Conservation (phyloP, 2,329 filamentous ascomycete species). For the Exophiala spinifera region DNA sequence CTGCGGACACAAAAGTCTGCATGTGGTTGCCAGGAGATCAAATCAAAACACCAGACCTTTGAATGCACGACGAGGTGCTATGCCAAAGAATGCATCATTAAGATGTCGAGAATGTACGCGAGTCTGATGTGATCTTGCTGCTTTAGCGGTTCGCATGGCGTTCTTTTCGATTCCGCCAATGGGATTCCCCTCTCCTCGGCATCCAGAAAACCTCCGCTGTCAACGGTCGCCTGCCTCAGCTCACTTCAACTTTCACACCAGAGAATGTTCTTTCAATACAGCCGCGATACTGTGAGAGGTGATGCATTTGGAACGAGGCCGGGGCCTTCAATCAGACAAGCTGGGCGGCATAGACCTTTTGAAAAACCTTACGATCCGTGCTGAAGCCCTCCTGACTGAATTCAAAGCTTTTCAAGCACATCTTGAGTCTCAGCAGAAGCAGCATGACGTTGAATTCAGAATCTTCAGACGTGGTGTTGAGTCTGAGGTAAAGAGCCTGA, state of each 20-base stretch:
- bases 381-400: conserved; percentile 41
- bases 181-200: conserved; percentile 14
- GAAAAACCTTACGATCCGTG: conserved; percentile 12
- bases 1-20: conserved; percentile 77
- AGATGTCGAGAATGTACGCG: not conserved
- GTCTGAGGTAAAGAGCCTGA: conserved; percentile 48
- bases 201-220: not conserved
- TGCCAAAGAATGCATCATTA: not conserved
- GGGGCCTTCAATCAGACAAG: not conserved
- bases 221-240: not conserved
- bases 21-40: conserved; percentile 64
- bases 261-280: not conserved
- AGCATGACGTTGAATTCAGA: conserved; percentile 49
- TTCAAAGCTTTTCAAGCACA: conserved; percentile 45
- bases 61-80: not conserved
- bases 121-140: not conserved
- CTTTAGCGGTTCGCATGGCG: not conserved
- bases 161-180: conserved; percentile 14
- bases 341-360: not conserved
- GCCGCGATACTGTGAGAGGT: not conserved
- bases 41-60: conserved; percentile 26
- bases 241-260: not conserved
- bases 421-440: conserved; percentile 42
- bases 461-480: conserved; percentile 48
- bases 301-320: not conserved